Evolutionary conservation across 1,284 basidiomycete species (phyloP), one percentile per base, ranked within the genome.

Genomic region (Naganishia sp.): DNA sequence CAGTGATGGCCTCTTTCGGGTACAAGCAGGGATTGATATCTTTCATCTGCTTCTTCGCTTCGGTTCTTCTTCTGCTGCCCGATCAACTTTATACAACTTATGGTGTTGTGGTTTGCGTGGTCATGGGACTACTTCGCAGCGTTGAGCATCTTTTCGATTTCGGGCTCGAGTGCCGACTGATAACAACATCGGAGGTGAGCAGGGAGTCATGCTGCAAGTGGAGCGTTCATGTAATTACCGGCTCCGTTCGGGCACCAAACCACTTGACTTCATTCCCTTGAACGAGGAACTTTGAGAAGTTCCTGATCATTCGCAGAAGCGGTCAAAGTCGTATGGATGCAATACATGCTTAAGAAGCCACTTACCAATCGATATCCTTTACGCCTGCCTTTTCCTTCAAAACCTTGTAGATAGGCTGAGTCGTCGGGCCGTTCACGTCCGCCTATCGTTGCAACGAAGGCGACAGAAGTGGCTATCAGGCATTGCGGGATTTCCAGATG

Each of bases 331-430:
- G 51, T 39, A 10, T 39, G 35, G 35, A 9, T 39, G 25, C 0
- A 2, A 17, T 28, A 28, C 28, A 28, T 28, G 28, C 28, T 2
- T 28, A 28, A 28, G 28, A 5, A 28, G 28, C 28, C 28, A 28
- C 50, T 10, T 42, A 61, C 79, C 79, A 81, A 71, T 76, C 75
- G 67, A 80, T 74, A 64, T 75, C 75, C 71, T 77, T 58, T 61
- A 80, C 76, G 61, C 77, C 76, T 9, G 77, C 69, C 68, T 77
- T 54, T 52, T 73, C 69, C 67, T 81, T 83, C 66, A 83, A 77
- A 73, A 75, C 80, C 72, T 79, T 77, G 79, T 81, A 83, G 63
- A 82, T 78, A 46, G 81, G 79, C 72, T 83, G 82, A 49, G 82
- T 75, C 63, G 82, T 77, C 41, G 73, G 70, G 10, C 82, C 82